Evolutionary conservation across 495 filamentous ascomycete species (phyloP).

Genomic region (Aspergillus sclerotioniger): DNA sequence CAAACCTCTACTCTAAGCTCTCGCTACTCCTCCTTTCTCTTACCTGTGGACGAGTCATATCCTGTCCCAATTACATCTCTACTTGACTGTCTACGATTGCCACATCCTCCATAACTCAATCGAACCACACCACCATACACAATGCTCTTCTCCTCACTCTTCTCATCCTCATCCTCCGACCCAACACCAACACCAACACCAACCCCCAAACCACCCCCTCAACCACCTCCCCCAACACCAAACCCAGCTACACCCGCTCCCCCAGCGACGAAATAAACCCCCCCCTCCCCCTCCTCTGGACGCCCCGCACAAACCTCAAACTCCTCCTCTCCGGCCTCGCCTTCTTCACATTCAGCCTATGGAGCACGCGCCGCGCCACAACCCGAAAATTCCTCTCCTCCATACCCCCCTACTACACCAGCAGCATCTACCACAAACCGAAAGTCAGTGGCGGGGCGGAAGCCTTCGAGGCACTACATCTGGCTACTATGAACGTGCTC

Average conservation of each 20-base stretch:
- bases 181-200: slow-evolving; percentile 17
- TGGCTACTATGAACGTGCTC: slow-evolving; percentile 80
- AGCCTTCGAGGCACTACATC: slow-evolving; percentile 72
- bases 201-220: slow-evolving; percentile 10
- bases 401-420: slow-evolving; percentile 65
- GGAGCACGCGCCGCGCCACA: slow-evolving; percentile 68
- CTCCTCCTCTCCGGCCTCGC: slow-evolving; percentile 69
- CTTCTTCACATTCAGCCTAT: slow-evolving; percentile 66
- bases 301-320: slow-evolving; percentile 35
- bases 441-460: slow-evolving; percentile 57
- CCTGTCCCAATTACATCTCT: background rate
- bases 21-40: background rate
- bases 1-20: background rate
- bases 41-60: background rate
- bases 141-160: slow-evolving; percentile 10
- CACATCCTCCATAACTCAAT: background rate
- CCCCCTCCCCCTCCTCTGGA: slow-evolving; percentile 19
- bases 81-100: too few relatives aligned
- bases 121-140: background rate
- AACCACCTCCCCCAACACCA: slow-evolving; percentile 4
- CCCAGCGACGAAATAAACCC: background rate
- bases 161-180: slow-evolving; percentile 17
- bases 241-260: background rate
- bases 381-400: background rate
- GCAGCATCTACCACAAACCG: slow-evolving; percentile 43